Conservation (phyloP, 371 early-diverging fungal genomes). For the Mortierella sp. region DNA sequence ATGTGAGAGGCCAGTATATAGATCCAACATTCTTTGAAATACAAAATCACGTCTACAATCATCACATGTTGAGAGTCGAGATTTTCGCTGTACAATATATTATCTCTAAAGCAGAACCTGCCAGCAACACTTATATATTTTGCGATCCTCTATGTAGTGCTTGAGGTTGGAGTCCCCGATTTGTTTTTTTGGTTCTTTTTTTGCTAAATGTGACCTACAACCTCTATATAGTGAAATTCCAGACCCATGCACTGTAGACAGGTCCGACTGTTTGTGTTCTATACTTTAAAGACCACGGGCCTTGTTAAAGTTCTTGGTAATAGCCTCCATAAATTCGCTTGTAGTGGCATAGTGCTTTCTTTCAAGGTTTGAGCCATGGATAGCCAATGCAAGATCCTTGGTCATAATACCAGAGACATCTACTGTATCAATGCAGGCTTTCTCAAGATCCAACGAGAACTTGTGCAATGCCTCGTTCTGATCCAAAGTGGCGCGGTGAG, state of each 20-base stretch:
- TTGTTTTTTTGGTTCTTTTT: too few species aligned
- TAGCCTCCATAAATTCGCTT: constrained; percentile 81
- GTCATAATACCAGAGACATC: constrained; percentile 92
- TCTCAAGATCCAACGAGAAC: constrained; percentile 88
- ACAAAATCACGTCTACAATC: not conserved
- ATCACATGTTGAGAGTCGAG: not conserved
- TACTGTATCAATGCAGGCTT: constrained; percentile 91
- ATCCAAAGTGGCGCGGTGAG: constrained; percentile 96
- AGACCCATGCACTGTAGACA: too few species aligned
- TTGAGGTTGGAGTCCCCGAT: too few species aligned
- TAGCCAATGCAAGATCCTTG: constrained; percentile 95
- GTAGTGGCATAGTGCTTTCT: constrained; percentile 85
- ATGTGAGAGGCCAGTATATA: not conserved
- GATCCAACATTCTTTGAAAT: not conserved
- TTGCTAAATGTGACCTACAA: too few species aligned
- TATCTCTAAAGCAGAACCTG: too few species aligned
- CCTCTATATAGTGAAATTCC: too few species aligned
- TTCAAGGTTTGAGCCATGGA: constrained; percentile 87
- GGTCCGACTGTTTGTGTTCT: not conserved
- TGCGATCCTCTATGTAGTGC: too few species aligned
- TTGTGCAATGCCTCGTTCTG: constrained; percentile 77
- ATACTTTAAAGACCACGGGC: constrained; percentile 37
- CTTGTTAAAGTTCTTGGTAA: constrained; percentile 75
- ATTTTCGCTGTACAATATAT: too few species aligned
- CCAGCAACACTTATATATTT: too few species aligned